Evolutionary conservation across 768 basidiomycete genomes (phyloP), one percentile per base, ranked within the genome.

Genomic region (Psilocybe tampanensis): DNA sequence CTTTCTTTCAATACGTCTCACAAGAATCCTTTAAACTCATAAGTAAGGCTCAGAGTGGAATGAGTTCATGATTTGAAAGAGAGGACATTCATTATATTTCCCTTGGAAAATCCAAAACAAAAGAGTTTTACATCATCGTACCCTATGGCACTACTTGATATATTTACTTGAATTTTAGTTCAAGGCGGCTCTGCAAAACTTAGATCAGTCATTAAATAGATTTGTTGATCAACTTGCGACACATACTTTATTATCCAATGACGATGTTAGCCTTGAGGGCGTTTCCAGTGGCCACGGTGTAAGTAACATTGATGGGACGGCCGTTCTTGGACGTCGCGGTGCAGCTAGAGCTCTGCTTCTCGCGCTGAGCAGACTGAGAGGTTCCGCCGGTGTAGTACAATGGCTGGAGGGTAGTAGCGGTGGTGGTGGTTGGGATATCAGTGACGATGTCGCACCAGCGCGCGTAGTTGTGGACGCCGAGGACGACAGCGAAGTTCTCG

Each of bases 391-490:
- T 26, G 50, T 73, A 76, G 52, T 75, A 76, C 41, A 65, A 33
- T 3, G 59, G 58, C 22, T 73, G 61, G 58, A 76, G 57, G 12
- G 58, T 47, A 4, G 64, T 47, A n/a, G 58, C 67, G 5, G 70
- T 74, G 32, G 69, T 49, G 22, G 45, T 55, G 15, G 50, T 19
- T 2, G 53, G 15, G 33, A 76, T 66, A 48, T 72, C 65, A 3
- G 74, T 66, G 51, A 76, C 64, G 39, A 72, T 68, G 58, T 77
- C 75, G 63, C 67, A 64, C 77, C 78, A 78, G 6, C 68, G 62
- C 57, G 68, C 70, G 65, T 71, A 68, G 66, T 73, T 73, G 67
- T 79, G 71, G 22, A 77, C 66, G 1, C 79, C 77, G 21, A 78
- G 36, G 13, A 67, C 66, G 58, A 73, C 59, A 23, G 74, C 48